These are phyloP conservation scores for Chloropicon primus DNA, from an alignment of 139 green algal species.

Conservation along the genomic window DNA sequence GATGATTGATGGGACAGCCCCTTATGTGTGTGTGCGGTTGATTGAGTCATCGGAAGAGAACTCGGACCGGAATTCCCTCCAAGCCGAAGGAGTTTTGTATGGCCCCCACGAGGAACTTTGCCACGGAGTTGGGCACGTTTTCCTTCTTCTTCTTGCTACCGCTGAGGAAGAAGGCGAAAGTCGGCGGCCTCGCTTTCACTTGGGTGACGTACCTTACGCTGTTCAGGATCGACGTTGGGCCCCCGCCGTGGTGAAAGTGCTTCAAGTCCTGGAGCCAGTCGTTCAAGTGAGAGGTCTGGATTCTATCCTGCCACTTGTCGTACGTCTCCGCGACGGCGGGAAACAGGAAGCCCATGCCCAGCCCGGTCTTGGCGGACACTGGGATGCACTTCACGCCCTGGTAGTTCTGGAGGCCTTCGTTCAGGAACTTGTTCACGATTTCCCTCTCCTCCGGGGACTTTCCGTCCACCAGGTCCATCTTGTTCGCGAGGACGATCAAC, in stretches of 20 bases:
- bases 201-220: slow-evolving; percentile 55
- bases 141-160: slow-evolving; percentile 20
- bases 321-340: slow-evolving; percentile 30
- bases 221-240: slow-evolving; percentile 16
- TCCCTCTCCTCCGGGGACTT: slow-evolving; percentile 23
- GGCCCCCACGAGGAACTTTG: slow-evolving; percentile 25
- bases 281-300: slow-evolving; percentile 42
- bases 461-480: slow-evolving; percentile 45
- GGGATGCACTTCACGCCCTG: slow-evolving; percentile 25
- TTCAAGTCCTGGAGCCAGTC: slow-evolving; percentile 34
- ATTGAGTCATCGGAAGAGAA: background rate
- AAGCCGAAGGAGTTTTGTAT: slow-evolving; percentile 6
- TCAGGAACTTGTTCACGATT: background rate
- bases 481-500: slow-evolving; percentile 63
- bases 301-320: slow-evolving; percentile 40
- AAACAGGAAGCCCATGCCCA: slow-evolving; percentile 34
- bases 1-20: no score
- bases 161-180: slow-evolving; percentile 47
- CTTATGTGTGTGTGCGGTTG: no score
- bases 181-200: slow-evolving; percentile 54
- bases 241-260: slow-evolving; percentile 7
- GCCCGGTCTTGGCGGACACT: slow-evolving; percentile 40
- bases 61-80: background rate
- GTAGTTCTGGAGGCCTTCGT: background rate
- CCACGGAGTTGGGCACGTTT: slow-evolving; percentile 22